phyloP scores from a whole-genome alignment of 2,329 filamentous ascomycete species.

The Colletotrichum caudatum region DNA sequence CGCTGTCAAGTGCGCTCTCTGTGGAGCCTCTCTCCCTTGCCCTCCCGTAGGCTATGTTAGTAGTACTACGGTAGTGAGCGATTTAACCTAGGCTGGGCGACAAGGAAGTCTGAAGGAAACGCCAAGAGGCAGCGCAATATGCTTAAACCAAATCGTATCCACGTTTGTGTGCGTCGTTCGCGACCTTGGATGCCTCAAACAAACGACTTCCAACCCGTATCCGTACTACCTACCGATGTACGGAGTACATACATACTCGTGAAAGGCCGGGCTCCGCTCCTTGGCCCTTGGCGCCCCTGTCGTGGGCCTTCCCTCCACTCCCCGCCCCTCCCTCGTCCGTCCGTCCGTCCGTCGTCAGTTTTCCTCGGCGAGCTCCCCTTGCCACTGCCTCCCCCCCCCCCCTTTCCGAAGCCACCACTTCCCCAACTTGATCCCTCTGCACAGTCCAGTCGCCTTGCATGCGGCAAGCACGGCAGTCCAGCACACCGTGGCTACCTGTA shows the following conservation, averaged over 20 bases:
- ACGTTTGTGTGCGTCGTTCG: conserved; percentile 30
- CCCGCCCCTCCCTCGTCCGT: conserved; percentile 34
- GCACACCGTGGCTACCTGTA: conserved; percentile 22
- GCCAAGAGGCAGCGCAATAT: conserved; percentile 34
- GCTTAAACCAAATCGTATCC: conserved; percentile 31
- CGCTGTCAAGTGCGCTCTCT: conserved; percentile 33
- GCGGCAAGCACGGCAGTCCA: conserved; percentile 29
- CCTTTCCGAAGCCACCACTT: conserved; percentile 33
- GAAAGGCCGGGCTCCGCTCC: background rate
- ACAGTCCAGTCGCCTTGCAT: conserved; percentile 28
- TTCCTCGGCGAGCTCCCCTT: conserved; percentile 55
- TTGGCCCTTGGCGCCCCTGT: background rate
- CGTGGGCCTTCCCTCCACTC: background rate
- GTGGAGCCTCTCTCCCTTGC: conserved; percentile 9
- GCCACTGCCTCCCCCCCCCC: conserved; percentile 21
- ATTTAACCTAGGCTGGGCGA: conserved; percentile 24
- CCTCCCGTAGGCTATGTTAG: too few relatives aligned
- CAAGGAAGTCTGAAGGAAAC: background rate
- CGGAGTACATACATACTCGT: too few relatives aligned
- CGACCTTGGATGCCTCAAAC: conserved; percentile 18
- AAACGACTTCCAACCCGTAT: conserved; percentile 19
- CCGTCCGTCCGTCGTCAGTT: conserved; percentile 51
- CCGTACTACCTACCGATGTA: conserved; percentile 23
- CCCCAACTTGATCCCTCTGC: conserved; percentile 29
- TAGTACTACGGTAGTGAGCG: conserved; percentile 33